These are phyloP conservation scores for Leucocoprinus birnbaumii DNA, from an alignment of 768 basidiomycete genomes.

Conservation along the genomic window DNA sequence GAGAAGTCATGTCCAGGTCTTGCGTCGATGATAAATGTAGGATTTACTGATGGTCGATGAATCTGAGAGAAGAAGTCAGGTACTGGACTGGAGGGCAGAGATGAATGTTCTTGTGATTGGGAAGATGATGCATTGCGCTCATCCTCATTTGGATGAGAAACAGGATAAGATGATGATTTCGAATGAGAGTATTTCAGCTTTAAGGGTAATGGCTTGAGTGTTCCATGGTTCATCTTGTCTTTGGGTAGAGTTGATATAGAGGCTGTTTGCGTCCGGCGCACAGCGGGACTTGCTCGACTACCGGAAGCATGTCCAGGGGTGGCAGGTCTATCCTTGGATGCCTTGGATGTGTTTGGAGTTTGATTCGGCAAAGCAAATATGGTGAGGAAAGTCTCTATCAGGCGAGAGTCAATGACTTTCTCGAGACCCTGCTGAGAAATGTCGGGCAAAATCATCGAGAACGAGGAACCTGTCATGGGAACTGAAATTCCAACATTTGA, in stretches of 20 bases:
- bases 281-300: not conserved
- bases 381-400: constrained; percentile 77
- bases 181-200: constrained; percentile 1
- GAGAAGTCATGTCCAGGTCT: constrained; percentile 49
- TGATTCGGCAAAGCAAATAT: constrained; percentile 34
- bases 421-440: constrained; percentile 70
- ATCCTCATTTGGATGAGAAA: not conserved
- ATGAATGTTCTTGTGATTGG: not conserved
- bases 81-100: constrained; percentile 6
- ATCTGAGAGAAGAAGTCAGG: constrained; percentile 77
- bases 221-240: not conserved
- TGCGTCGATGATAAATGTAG: constrained; percentile 63
- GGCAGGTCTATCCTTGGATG: constrained; percentile 3
- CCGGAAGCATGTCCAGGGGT: not conserved
- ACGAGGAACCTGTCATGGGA: constrained; percentile 17
- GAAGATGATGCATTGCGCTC: not conserved
- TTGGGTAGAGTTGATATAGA: constrained; percentile 5
- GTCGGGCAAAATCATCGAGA: constrained; percentile 39
- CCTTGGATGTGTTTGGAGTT: constrained; percentile 6
- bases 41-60: constrained; percentile 84
- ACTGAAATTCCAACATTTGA: constrained; percentile 13
- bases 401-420: constrained; percentile 64
- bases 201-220: not conserved
- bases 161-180: not conserved
- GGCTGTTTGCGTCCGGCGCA: not conserved